These are phyloP conservation scores for Pythium coloratum DNA, from an alignment of 352 stramenopile genomes.

Conservation along the genomic window DNA sequence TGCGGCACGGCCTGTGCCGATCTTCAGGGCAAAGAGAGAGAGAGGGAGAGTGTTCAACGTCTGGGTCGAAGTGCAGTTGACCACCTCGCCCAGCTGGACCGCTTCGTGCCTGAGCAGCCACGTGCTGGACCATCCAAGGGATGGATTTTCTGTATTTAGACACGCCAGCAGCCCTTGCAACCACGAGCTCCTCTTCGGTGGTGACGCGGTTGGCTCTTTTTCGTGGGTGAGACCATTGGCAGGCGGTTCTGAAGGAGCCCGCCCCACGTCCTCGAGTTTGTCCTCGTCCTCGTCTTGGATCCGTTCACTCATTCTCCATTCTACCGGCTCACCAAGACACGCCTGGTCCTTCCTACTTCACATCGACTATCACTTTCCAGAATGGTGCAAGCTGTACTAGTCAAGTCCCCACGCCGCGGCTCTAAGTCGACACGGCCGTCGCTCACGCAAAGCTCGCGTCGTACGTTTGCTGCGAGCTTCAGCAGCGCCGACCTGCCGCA, in stretches of 20 bases:
- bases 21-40: neutral
- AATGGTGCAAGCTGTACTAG: neutral
- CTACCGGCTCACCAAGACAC: neutral
- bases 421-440: neutral
- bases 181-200: no score
- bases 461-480: conserved; percentile 3
- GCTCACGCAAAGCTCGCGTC: neutral
- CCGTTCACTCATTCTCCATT: neutral
- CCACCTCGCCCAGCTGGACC: neutral
- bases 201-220: neutral
- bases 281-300: neutral
- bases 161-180: neutral
- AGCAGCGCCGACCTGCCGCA: conserved; percentile 11
- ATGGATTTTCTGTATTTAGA: neutral
- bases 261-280: neutral
- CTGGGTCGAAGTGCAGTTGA: neutral
- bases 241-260: no score
- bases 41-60: no score
- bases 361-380: neutral
- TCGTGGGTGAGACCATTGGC: neutral
- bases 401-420: neutral
- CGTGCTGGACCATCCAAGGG: neutral
- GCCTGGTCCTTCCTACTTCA: neutral
- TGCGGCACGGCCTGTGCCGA: no score
- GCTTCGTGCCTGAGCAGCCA: neutral